Percentiles rank a stretch among this genome's conserved stretches.
phyloP scores from a whole-genome alignment of 257 asterid genomes.

The Gentiana dahurica region DNA sequence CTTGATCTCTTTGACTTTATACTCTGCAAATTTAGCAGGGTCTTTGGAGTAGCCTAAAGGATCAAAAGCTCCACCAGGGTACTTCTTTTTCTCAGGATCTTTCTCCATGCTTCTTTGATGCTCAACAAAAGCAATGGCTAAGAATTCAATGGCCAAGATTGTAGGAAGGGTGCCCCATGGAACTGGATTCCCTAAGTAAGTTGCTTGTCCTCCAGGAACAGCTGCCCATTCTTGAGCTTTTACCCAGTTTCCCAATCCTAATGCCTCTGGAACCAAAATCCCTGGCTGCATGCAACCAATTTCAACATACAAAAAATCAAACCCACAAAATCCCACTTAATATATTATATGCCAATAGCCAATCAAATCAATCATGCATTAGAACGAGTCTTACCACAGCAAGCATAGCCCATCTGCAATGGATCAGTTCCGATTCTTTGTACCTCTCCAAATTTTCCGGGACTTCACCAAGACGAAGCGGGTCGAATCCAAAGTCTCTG shows the following conservation, averaged over 20 bases:
- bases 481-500: slow-evolving; percentile 96
- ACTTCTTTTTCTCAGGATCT: slow-evolving; percentile 87
- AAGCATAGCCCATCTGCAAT: slow-evolving; percentile 99
- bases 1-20: slow-evolving; percentile 85
- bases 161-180: slow-evolving; percentile 99
- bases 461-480: slow-evolving; percentile 84
- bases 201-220: slow-evolving; percentile 86
- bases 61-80: slow-evolving; percentile 97
- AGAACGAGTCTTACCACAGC: slow-evolving; percentile 47
- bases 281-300: slow-evolving; percentile 71
- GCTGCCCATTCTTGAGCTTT: slow-evolving; percentile 99
- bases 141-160: slow-evolving; percentile 68
- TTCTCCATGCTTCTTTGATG: slow-evolving; percentile 93
- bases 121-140: slow-evolving; percentile 86
- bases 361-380: no score
- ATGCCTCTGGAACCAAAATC: slow-evolving; percentile 65
- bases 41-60: slow-evolving; percentile 92
- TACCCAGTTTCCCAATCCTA: slow-evolving; percentile 94
- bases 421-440: slow-evolving; percentile 88
- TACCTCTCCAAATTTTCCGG: slow-evolving; percentile 79
- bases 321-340: background rate
- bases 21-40: slow-evolving; percentile 57
- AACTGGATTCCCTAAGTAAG: slow-evolving; percentile 86
- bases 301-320: background rate
- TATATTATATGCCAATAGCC: background rate